Evolutionary conservation across 805 yeast species (phyloP).

Genomic region (Wickerhamiella cacticola): DNA sequence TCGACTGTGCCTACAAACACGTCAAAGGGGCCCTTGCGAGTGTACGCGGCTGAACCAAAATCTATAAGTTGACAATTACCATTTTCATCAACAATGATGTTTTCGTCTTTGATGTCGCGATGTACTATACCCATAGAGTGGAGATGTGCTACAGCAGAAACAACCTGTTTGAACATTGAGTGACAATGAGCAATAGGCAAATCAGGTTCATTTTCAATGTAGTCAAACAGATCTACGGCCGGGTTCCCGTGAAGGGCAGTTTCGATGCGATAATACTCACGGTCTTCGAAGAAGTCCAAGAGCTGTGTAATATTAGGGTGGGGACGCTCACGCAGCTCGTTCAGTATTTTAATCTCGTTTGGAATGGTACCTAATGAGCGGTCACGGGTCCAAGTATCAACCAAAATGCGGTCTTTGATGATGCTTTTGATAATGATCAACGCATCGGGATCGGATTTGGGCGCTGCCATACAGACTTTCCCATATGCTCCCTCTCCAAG

Average conservation of each 20-base stretch:
- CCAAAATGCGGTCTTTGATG: constrained; percentile 81
- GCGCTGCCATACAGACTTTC: constrained; percentile 64
- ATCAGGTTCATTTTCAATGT: constrained; percentile 71
- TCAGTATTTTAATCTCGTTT: constrained; percentile 89
- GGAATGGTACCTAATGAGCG: constrained; percentile 86
- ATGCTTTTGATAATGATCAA: constrained; percentile 73
- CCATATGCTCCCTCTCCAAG: constrained; percentile 98
- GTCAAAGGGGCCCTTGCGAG: constrained; percentile 85
- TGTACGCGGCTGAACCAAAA: constrained; percentile 90
- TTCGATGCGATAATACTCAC: constrained; percentile 76
- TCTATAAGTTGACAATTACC: constrained; percentile 80
- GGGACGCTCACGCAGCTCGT: constrained; percentile 52
- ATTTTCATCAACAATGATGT: constrained; percentile 66
- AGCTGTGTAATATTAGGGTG: constrained; percentile 81
- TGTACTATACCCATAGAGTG: constrained; percentile 80
- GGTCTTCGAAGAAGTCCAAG: constrained; percentile 88
- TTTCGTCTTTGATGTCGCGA: constrained; percentile 91
- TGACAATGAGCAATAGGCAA: constrained; percentile 73
- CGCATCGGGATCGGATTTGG: constrained; percentile 48
- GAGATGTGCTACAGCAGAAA: constrained; percentile 64
- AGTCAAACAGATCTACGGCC: constrained; percentile 84
- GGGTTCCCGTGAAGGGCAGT: constrained; percentile 85
- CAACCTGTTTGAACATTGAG: constrained; percentile 66
- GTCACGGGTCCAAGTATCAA: constrained; percentile 96
- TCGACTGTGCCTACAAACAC: constrained; percentile 96